Base-by-base conservation (phyloP, 495 filamentous ascomycete species). In the Penicillium desertorum region DNA sequence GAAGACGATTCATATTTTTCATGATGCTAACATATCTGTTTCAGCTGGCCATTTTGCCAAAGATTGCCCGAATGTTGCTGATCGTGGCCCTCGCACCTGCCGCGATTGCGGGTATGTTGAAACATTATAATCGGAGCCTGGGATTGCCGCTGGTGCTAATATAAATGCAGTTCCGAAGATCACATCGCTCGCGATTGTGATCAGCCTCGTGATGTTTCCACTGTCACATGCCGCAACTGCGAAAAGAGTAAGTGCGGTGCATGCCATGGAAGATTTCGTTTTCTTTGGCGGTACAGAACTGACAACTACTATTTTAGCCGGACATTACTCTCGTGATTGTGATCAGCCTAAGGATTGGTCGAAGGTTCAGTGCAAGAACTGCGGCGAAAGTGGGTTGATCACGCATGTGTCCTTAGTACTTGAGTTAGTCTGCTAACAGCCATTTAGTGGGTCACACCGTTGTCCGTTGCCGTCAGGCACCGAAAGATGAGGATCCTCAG, bases 31-130 rank as follows among this genome's bases (percentile, higher is more conserved):
- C 43, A 57, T 32, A 57, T 51, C 6, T 47, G 19, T 25, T 59
- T 32, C 25, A 91, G 87, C 81, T 51, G 92, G 92, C 5, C 93
- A 96, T 61, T 94, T 92, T 70, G 83, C 88, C 3, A 83, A 83
- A 55, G 91, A 96, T 59, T 97, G 93, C 64, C 90, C 90, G 30
- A 77, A 83, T 60, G 75, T 66, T 19, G 68, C 72, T 41, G 75
- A 75, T 22, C 47, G 63, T n/a, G 45, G 42, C 10, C 71, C 79
- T 45, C 72, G 73, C 22, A 79, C 74, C 41, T 90, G 87, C 63
- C 86, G 77, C 54, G 89, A 88, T 69, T 89, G 86, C 65, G 82
- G 79, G 78, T 81, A 69, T 69, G 72, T 69, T 6, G 1, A 14
- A 10, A 11, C 9, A 19, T 46, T 17, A n/a, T 11, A 20, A 20